Conservation (phyloP, 176 grass and related monocot genomes). For the Triticum urartu region DNA sequence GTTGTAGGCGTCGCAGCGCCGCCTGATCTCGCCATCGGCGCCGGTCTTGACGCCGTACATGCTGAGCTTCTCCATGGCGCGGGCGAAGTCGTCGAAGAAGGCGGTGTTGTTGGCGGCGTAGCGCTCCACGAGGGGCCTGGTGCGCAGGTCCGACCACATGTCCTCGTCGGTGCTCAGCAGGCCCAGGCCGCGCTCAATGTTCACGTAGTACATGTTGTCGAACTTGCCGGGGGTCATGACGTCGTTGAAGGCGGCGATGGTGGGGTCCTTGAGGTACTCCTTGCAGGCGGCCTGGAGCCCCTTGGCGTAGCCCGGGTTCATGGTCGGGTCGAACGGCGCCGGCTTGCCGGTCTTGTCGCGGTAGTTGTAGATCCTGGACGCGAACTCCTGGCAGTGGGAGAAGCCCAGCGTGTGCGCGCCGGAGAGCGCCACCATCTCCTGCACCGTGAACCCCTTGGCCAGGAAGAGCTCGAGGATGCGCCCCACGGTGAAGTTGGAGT, state of each 20-base stretch:
- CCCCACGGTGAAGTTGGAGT: slow-evolving; percentile 47
- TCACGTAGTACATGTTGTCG: slow-evolving; percentile 86
- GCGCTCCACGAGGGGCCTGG: slow-evolving; percentile 61
- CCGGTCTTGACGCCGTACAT: slow-evolving; percentile 59
- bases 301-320: slow-evolving; percentile 42
- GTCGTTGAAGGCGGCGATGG: slow-evolving; percentile 69
- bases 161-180: slow-evolving; percentile 67
- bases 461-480: slow-evolving; percentile 44
- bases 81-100: slow-evolving; percentile 72
- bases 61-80: slow-evolving; percentile 87
- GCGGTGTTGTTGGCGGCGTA: slow-evolving; percentile 62
- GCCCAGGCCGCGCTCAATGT: slow-evolving; percentile 65
- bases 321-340: slow-evolving; percentile 47
- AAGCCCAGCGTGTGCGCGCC: slow-evolving; percentile 69
- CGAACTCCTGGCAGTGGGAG: slow-evolving; percentile 85
- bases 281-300: slow-evolving; percentile 30
- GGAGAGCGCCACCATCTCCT: slow-evolving; percentile 75
- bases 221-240: slow-evolving; percentile 76
- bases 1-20: slow-evolving; percentile 78
- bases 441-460: slow-evolving; percentile 45
- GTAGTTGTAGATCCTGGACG: slow-evolving; percentile 44
- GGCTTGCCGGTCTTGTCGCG: slow-evolving; percentile 9
- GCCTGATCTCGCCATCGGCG: slow-evolving; percentile 61
- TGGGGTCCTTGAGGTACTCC: slow-evolving; percentile 47
- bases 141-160: slow-evolving; percentile 52